These are phyloP conservation scores for Kluyveromyces marxianus DNA, from an alignment of 1,139 yeast species.

Conservation along the genomic window DNA sequence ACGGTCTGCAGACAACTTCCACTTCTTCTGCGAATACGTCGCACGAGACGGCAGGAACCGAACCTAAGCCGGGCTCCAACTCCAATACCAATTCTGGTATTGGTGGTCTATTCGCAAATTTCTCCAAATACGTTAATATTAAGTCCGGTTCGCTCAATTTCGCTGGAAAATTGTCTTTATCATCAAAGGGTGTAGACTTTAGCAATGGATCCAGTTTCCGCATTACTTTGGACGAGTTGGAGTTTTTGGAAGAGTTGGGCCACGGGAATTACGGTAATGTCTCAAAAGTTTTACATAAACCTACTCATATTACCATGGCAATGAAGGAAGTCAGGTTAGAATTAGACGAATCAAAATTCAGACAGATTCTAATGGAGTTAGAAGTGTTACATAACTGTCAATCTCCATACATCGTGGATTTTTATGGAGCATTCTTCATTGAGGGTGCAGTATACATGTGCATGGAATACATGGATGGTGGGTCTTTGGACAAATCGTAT, in stretches of 20 bases:
- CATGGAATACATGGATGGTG: slow-evolving; percentile 98
- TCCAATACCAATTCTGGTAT: slow-evolving; percentile 16
- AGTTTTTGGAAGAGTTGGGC: slow-evolving; percentile 79
- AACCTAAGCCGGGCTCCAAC: slow-evolving; percentile 12
- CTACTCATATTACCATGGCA: slow-evolving; percentile 92
- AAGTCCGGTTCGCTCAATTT: slow-evolving; percentile 87
- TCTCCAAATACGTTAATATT: slow-evolving; percentile 81
- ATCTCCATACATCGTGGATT: slow-evolving; percentile 87
- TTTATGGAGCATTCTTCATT: slow-evolving; percentile 92
- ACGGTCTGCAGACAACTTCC: slow-evolving; percentile 28
- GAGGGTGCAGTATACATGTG: slow-evolving; percentile 99
- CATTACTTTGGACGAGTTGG: slow-evolving; percentile 80
- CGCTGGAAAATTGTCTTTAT: slow-evolving; percentile 87
- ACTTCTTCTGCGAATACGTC: slow-evolving; percentile 22
- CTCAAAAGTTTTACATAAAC: slow-evolving; percentile 83
- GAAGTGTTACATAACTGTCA: slow-evolving; percentile 87
- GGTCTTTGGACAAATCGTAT: slow-evolving; percentile 83
- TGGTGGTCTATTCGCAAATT: slow-evolving; percentile 56
- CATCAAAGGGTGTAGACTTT: slow-evolving; percentile 87
- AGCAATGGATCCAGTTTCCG: slow-evolving; percentile 81
- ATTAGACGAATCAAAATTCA: slow-evolving; percentile 81
- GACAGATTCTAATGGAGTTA: slow-evolving; percentile 91
- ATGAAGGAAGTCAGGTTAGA: slow-evolving; percentile 94
- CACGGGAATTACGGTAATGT: slow-evolving; percentile 96
- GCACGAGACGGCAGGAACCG: slow-evolving; percentile 25